Percentiles rank a stretch among this genome's conserved stretches.
Conservation (phyloP, 2,329 filamentous ascomycete species). For the Pleoardoris graminearum region DNA sequence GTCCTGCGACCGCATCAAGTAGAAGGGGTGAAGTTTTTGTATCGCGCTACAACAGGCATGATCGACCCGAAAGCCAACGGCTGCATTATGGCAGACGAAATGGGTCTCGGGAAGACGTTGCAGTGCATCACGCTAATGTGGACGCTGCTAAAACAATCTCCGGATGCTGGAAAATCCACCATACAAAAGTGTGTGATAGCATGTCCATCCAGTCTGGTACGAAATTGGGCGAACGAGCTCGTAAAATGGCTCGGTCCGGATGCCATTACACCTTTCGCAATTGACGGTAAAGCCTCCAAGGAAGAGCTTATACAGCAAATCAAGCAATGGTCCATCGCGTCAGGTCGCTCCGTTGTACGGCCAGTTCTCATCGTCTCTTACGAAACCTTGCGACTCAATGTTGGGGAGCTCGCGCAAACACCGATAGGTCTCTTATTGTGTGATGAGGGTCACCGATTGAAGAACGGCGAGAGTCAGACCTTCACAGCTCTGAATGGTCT, state of each 20-base stretch:
- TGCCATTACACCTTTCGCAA: constrained; percentile 89
- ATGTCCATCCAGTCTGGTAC: constrained; percentile 92
- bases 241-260: constrained; percentile 95
- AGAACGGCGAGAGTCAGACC: constrained; percentile 95
- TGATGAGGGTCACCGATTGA: constrained; percentile 93
- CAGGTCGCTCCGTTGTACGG: constrained; percentile 83
- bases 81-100: constrained; percentile 99
- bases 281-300: constrained; percentile 95
- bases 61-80: constrained; percentile 92
- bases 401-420: constrained; percentile 84
- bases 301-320: constrained; percentile 89
- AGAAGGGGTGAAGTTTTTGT: constrained; percentile 97
- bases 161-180: constrained; percentile 88
- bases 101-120: constrained; percentile 95
- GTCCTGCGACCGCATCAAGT: constrained; percentile 95
- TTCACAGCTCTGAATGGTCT: constrained; percentile 88
- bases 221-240: constrained; percentile 97
- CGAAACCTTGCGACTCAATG: constrained; percentile 89
- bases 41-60: constrained; percentile 91
- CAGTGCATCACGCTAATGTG: constrained; percentile 97
- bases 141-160: constrained; percentile 94
- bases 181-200: constrained; percentile 98
- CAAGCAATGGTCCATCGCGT: constrained; percentile 91
- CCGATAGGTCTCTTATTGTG: constrained; percentile 92
- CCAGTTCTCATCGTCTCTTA: constrained; percentile 98